Conservation (phyloP, 73 alveolate species). For the Paramecium biaurelia region DNA sequence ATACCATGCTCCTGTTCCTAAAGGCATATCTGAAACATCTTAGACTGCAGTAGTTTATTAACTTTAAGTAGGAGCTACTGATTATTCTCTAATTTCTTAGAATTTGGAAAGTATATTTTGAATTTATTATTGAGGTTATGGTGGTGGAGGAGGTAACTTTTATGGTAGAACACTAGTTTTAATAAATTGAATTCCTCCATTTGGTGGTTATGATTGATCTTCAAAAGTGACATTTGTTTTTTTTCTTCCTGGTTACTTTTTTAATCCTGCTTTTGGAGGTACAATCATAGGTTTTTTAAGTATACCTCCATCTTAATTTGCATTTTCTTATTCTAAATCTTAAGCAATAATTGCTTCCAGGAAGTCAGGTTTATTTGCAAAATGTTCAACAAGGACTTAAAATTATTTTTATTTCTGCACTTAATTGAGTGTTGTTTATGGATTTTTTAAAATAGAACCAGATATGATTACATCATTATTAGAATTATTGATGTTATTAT, state of each 20-base stretch:
- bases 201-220: not conserved
- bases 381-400: not conserved
- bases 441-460: not conserved
- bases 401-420: not conserved
- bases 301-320: not conserved
- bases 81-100: not conserved
- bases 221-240: not conserved
- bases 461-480: not conserved
- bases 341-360: not conserved
- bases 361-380: conserved; percentile 19
- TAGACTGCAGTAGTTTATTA: not conserved
- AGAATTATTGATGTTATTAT: not conserved
- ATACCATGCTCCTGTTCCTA: not conserved
- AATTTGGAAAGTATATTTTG: not conserved
- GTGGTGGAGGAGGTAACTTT: not conserved
- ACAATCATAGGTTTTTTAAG: not conserved
- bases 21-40: not conserved
- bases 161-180: not conserved
- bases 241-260: not conserved
- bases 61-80: not conserved
- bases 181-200: not conserved
- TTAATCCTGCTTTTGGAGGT: not conserved
- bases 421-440: not conserved
- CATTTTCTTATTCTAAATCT: not conserved
- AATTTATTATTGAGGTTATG: not conserved